Base-by-base conservation (phyloP, 192 early-diverging fungal species). In the Allomyces arbusculus region DNA sequence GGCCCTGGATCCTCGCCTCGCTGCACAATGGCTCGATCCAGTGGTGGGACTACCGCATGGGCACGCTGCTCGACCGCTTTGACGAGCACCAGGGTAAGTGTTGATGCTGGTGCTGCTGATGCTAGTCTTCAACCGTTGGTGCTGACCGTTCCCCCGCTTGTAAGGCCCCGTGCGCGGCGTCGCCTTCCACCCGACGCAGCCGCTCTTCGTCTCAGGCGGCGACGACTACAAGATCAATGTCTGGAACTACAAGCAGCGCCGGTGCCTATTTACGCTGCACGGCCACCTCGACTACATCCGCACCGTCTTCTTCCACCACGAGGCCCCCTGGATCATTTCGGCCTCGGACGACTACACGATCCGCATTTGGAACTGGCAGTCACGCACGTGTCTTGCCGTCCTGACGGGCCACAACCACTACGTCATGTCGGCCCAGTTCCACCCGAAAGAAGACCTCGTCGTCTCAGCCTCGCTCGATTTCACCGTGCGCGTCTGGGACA, bases 361-460 rank as follows among this genome's bases (percentile, higher is more conserved):
- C 69, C 89, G 96, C 63, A 97, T 99, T 65, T 99, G 96, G 96
- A 99, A 99, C 80, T 99, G 96, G 96, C 96, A 99, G 75, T 94
- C 91, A 33, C 80, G 94, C 64, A 94, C 86, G 74, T 97, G 93
- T 70, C 96, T 99, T 68, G 91, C 92, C 26, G 91, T 96, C 62
- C 77, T 99, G 43, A 95, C 96, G 0, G 96, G 96, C 6, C 95
- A 99, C 76, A 94, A 92, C 69, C 94, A 99, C 78, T 99, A 97
- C 73, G 93, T 97, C 22, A 99, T 97, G 94, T 89, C 86, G 61
- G 94, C 94, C 4, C 86, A 91, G 77, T 99, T 99, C 81, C 96
- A 99, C 72, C 94, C 94, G 12, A 94, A 92, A 66, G 92, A 97
- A 24, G 96, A 99, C 68, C 77, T 99, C 23, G 85, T 99, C 22